Evolutionary conservation across 2,329 filamentous ascomycete genomes (phyloP).

Genomic region (Diaporthe aspalathi): DNA sequence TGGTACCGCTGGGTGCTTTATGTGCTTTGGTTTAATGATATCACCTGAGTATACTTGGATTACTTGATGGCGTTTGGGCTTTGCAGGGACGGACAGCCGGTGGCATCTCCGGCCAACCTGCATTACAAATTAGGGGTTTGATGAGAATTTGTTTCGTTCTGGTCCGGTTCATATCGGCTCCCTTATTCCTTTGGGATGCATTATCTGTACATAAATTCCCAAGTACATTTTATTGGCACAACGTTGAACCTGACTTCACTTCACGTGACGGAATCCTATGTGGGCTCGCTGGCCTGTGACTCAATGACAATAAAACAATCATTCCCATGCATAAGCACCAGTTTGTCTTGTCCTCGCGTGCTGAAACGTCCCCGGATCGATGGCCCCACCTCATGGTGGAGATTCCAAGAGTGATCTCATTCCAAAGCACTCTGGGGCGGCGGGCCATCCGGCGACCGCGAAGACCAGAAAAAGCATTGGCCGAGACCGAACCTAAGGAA

Average conservation of each 20-base stretch:
- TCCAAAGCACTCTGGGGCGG: slow-evolving; percentile 8
- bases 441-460: not conserved
- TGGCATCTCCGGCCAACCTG: slow-evolving; percentile 15
- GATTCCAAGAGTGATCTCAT: slow-evolving; percentile 1
- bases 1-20: not conserved
- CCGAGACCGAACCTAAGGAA: not conserved
- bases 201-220: slow-evolving; percentile 26
- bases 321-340: not conserved
- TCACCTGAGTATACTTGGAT: slow-evolving; percentile 22
- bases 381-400: not conserved
- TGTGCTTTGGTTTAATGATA: slow-evolving; percentile 20
- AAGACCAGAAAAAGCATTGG: not conserved
- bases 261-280: too few species aligned
- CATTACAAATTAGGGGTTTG: not conserved
- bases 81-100: not conserved
- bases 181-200: not conserved
- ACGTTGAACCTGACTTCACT: too few species aligned
- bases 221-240: not conserved
- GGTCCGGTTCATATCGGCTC: slow-evolving; percentile 1
- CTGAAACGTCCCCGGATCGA: not conserved
- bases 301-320: not conserved
- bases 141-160: slow-evolving; percentile 4
- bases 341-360: not conserved
- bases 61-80: not conserved
- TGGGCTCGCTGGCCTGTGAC: not conserved